These are phyloP conservation scores for Aspergillus heteromorphus DNA, from an alignment of 495 filamentous ascomycete species.

Conservation along the genomic window DNA sequence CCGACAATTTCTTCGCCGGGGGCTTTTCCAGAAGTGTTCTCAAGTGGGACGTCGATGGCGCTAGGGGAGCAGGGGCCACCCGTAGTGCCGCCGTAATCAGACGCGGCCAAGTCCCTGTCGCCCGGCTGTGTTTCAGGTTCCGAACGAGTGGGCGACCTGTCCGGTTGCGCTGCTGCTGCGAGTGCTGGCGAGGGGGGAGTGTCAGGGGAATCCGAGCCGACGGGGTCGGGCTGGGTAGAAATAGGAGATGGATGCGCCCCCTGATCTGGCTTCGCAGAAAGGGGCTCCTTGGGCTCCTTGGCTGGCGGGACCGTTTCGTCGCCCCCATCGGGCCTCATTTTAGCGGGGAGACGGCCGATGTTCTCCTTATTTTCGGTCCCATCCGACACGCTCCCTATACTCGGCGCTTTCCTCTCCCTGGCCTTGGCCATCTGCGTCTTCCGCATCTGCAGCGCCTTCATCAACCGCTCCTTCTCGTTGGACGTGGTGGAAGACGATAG, in stretches of 20 bases:
- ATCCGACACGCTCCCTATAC: constrained; percentile 14
- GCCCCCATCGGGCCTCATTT: constrained; percentile 2
- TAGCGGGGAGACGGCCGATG: constrained; percentile 12
- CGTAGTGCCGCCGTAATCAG: constrained; percentile 26
- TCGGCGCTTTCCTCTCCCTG: constrained; percentile 32
- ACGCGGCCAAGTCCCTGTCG: constrained; percentile 20
- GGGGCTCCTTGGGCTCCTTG: constrained; percentile 11
- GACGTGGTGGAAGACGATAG: constrained; percentile 60
- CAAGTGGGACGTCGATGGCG: constrained; percentile 31
- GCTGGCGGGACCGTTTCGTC: constrained; percentile 7
- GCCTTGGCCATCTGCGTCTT: constrained; percentile 65
- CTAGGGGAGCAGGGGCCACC: constrained; percentile 32
- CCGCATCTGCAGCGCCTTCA: constrained; percentile 88
- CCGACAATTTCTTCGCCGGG: constrained; percentile 24
- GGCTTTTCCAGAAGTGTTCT: constrained; percentile 22
- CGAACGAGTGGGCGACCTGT: constrained; percentile 17
- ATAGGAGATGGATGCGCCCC: constrained; percentile 3
- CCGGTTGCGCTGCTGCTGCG: constrained; percentile 8
- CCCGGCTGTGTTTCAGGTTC: constrained; percentile 26
- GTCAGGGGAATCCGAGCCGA: not conserved
- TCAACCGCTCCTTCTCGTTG: constrained; percentile 82
- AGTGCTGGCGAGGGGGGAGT: not conserved
- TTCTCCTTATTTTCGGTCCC: constrained; percentile 32
- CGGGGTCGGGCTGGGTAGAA: constrained; percentile 16
- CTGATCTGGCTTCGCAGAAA: constrained; percentile 7